Evolutionary conservation across 352 stramenopile genomes (phyloP), one percentile per base, ranked within the genome.

Genomic region (Pythium grandisporangium): DNA sequence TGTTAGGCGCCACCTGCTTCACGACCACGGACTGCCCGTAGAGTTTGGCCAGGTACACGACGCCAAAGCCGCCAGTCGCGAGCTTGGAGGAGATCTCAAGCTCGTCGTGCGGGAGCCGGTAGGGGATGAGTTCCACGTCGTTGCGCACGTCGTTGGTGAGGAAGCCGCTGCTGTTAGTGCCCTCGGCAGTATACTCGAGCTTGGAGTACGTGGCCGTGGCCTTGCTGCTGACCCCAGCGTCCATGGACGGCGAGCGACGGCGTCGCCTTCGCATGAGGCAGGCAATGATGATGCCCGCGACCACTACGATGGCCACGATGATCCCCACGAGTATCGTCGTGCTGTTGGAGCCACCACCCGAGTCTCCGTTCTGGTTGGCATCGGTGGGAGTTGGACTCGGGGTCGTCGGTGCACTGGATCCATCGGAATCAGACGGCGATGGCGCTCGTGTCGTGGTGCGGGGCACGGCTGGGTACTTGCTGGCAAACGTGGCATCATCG

Each of bases 61-160:
- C 50, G 6, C 69, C 72, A n/a, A 62, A 73, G 24, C 64, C 72
- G 14, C 72, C 72, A 25, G 78, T 74, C 1, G 66, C 67, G 6
- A 85, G 34, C 22, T 63, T 44, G 32, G 57, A 55, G 6, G 46
- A 26, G 33, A 53, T 41, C n/a, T 49, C 32, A 4, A 85, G 50
- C 5, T 79, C 57, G 14, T 53, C 58, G 39, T 76, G 66, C 10
- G 70, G 40, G 25, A 85, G 67, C 17, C 72, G 67, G n/a, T 65
- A 63, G 17, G 59, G 46, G 17, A 59, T 48, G 26, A 85, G 66
- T 24, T 63, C 62, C 0, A 58, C 35, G 21, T 83, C 69, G 13
- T 61, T 66, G 26, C 72, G 68, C 6, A 83, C 61, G 22, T 85
- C 69, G 34, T 82, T 55, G 1, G 56, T 46, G 12, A 72, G 27